phyloP scores from a whole-genome alignment of 2,329 filamentous ascomycete genomes.

The Dothistroma pini region DNA sequence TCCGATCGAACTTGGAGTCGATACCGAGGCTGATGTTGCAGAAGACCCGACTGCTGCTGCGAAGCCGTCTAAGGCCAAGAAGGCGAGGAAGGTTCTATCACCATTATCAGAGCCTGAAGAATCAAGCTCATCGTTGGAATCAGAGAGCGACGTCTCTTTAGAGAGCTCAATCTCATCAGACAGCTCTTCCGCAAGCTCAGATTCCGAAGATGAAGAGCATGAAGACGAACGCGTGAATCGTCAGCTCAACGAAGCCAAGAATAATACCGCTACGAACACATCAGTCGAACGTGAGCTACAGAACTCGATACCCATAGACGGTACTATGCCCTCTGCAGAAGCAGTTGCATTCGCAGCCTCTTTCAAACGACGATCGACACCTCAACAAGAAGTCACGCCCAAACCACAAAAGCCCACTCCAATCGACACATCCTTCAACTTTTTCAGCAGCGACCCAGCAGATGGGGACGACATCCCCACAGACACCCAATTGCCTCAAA shows the following conservation, averaged over 20 bases:
- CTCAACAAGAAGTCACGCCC: constrained; percentile 36
- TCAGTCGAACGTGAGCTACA: constrained; percentile 8
- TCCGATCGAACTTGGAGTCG: constrained; percentile 8
- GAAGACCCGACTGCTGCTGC: constrained; percentile 11
- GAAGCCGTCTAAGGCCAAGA: constrained; percentile 12
- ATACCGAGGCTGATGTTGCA: background rate
- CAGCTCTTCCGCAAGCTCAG: constrained; percentile 1
- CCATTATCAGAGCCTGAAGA: constrained; percentile 4
- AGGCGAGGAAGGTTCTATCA: constrained; percentile 1
- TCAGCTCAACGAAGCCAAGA: constrained; percentile 19
- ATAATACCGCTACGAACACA: constrained; percentile 20
- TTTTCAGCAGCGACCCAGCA: constrained; percentile 55
- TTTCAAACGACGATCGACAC: constrained; percentile 68
- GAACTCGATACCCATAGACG: constrained; percentile 9
- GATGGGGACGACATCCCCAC: constrained; percentile 39
- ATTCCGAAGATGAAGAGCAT: constrained; percentile 9
- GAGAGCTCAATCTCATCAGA: constrained; percentile 2
- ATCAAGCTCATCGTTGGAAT: background rate
- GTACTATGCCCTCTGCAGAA: background rate
- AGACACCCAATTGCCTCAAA: constrained; percentile 56
- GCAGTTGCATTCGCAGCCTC: constrained; percentile 5
- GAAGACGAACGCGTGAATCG: constrained; percentile 15
- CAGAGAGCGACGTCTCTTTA: constrained; percentile 5
- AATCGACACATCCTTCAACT: constrained; percentile 66
- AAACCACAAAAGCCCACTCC: constrained; percentile 38